Percentiles rank a stretch among this genome's conserved stretches.
Evolutionary conservation across 306 rosid species (phyloP).

Genomic region (Rosa rugosa): DNA sequence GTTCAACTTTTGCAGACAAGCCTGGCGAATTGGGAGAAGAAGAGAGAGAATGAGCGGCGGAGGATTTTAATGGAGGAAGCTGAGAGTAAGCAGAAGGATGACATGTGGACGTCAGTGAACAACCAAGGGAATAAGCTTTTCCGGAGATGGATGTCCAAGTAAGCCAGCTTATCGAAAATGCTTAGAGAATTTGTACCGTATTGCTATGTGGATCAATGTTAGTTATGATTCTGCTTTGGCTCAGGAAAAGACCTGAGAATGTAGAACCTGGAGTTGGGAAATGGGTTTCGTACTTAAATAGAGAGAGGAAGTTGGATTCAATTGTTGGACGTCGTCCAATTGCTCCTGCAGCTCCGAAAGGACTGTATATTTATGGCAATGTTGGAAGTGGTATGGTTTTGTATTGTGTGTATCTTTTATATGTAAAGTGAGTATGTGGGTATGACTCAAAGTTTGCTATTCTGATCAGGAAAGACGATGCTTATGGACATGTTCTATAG

Average conservation of each 20-base stretch:
- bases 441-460: conserved; percentile 28
- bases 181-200: neutral
- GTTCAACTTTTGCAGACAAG: conserved; percentile 46
- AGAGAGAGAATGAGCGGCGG: conserved; percentile 69
- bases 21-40: conserved; percentile 63
- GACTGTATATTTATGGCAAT: conserved; percentile 88
- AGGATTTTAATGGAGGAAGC: conserved; percentile 77
- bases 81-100: conserved; percentile 56
- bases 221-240: conserved; percentile 16
- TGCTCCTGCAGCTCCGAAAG: conserved; percentile 88
- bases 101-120: conserved; percentile 45
- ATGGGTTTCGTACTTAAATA: conserved; percentile 94
- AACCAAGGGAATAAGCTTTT: conserved; percentile 40
- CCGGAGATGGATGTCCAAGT: conserved; percentile 63
- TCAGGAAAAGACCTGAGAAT: conserved; percentile 61
- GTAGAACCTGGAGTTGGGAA: conserved; percentile 90
- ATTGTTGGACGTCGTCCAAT: conserved; percentile 69
- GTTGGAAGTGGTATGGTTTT: conserved; percentile 81
- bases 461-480: conserved; percentile 86
- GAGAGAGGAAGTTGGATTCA: conserved; percentile 87
- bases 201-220: conserved; percentile 7
- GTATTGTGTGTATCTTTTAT: conserved; percentile 20
- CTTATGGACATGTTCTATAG: conserved; percentile 97
- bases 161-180: conserved; percentile 16
- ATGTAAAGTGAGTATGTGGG: conserved; percentile 18